phyloP scores from a whole-genome alignment of 139 green algal species.

The Chlorella sorokiniana region DNA sequence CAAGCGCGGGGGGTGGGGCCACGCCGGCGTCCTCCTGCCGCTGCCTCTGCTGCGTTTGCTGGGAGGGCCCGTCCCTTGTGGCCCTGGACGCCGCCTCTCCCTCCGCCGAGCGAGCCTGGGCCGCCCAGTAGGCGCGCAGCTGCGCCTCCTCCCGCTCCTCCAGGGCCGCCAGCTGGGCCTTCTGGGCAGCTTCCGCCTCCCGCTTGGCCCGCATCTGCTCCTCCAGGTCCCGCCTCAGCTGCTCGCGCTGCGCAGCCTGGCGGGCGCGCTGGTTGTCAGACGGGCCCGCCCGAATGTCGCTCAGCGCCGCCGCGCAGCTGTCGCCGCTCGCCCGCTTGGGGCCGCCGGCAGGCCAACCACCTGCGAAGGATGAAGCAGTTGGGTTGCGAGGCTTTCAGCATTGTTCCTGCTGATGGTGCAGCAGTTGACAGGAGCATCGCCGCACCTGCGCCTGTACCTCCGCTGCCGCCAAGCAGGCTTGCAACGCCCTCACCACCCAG shows the following conservation, averaged over 20 bases:
- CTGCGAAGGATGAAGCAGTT: not conserved
- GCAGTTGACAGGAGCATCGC: not conserved
- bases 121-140: constrained; percentile 22
- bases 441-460: not conserved
- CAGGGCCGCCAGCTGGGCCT: constrained; percentile 7
- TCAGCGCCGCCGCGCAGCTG: constrained; percentile 13
- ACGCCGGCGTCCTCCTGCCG: not conserved
- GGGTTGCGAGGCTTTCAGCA: not conserved
- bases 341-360: not conserved
- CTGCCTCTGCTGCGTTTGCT: constrained; percentile 5
- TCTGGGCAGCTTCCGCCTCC: not conserved
- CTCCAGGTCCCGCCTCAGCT: constrained; percentile 35
- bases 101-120: not conserved
- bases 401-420: not conserved
- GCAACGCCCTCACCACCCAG: constrained; percentile 28
- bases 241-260: constrained; percentile 13
- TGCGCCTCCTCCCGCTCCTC: constrained; percentile 24
- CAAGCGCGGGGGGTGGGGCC: not conserved
- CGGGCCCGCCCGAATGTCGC: constrained; percentile 4
- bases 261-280: not conserved
- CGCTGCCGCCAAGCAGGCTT: not conserved
- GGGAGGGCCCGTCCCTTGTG: not conserved
- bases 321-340: not conserved
- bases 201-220: constrained; percentile 27
- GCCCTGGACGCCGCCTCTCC: not conserved